These are phyloP conservation scores for Salicornia ramosissima DNA, from an alignment of 148 eudicot species.

Conservation along the genomic window DNA sequence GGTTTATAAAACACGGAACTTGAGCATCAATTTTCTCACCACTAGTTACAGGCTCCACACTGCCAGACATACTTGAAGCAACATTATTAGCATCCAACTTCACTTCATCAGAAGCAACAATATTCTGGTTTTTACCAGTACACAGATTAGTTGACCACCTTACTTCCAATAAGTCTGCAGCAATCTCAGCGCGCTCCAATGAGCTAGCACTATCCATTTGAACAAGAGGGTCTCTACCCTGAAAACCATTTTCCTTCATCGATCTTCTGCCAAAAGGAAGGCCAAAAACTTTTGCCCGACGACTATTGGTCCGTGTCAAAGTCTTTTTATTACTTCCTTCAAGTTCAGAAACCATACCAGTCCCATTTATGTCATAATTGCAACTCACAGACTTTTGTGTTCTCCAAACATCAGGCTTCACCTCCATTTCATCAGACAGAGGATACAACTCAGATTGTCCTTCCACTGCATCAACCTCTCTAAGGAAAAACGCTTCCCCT, in stretches of 20 bases:
- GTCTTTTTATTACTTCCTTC: slow-evolving; percentile 37
- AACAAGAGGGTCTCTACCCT: slow-evolving; percentile 25
- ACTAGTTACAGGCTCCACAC: slow-evolving; percentile 18
- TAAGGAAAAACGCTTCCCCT: slow-evolving; percentile 79
- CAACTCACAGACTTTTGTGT: slow-evolving; percentile 50
- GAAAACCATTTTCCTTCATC: slow-evolving; percentile 32
- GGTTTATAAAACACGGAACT: slow-evolving; percentile 24
- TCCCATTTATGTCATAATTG: slow-evolving; percentile 37
- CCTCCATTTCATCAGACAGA: slow-evolving; percentile 58
- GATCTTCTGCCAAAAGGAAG: slow-evolving; percentile 60
- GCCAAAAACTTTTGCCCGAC: slow-evolving; percentile 51
- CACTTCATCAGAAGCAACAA: slow-evolving; percentile 9
- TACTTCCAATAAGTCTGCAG: slow-evolving; percentile 87
- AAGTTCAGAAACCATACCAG: slow-evolving; percentile 33
- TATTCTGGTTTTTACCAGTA: slow-evolving; percentile 23
- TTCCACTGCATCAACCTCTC: slow-evolving; percentile 55
- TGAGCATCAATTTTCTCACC: slow-evolving; percentile 28
- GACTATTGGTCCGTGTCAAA: slow-evolving; percentile 33
- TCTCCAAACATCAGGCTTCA: slow-evolving; percentile 30
- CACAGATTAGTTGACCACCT: slow-evolving; percentile 84
- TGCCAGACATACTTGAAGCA: too few relatives aligned
- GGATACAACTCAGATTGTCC: slow-evolving; percentile 31
- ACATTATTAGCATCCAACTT: slow-evolving; percentile 1
- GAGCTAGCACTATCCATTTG: slow-evolving; percentile 38
- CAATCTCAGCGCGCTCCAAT: slow-evolving; percentile 80